A percentile compares a stretch with the other conserved stretches of the same genome.
phyloP scores from a whole-genome alignment of 2,329 filamentous ascomycete species.

The Botrytis aclada region DNA sequence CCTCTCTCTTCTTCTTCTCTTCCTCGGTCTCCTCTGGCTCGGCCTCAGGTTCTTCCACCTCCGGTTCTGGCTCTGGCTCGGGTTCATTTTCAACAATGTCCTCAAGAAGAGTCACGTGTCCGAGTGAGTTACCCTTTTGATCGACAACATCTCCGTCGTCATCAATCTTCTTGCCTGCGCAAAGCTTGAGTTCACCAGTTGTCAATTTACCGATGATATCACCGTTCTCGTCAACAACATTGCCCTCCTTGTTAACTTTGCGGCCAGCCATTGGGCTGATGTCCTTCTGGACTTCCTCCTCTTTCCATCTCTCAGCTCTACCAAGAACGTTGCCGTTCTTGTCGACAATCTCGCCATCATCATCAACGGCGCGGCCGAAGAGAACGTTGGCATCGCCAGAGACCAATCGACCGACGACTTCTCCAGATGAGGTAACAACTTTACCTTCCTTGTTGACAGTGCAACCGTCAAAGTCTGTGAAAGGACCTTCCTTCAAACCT shows the following conservation, averaged over 20 bases:
- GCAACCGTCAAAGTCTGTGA: constrained; percentile 62
- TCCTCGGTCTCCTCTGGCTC: constrained; percentile 55
- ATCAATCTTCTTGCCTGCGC: constrained; percentile 67
- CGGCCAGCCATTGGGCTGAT: constrained; percentile 52
- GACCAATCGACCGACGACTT: constrained; percentile 68
- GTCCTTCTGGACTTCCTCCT: constrained; percentile 51
- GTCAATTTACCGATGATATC: constrained; percentile 65
- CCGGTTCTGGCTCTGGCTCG: constrained; percentile 40
- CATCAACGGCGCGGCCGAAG: constrained; percentile 71
- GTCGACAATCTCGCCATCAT: constrained; percentile 79
- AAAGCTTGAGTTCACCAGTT: constrained; percentile 62
- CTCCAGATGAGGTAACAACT: constrained; percentile 62
- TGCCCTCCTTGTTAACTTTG: constrained; percentile 56
- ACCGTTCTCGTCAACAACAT: constrained; percentile 56
- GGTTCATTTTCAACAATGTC: constrained; percentile 47
- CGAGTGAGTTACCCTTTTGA: constrained; percentile 62
- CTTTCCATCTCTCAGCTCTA: constrained; percentile 57
- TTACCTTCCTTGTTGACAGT: constrained; percentile 68
- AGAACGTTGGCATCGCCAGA: constrained; percentile 71
- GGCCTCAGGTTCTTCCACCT: constrained; percentile 37
- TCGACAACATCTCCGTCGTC: constrained; percentile 70
- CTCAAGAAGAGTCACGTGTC: constrained; percentile 65
- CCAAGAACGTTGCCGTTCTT: constrained; percentile 63
- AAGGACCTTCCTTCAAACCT: constrained; percentile 63
- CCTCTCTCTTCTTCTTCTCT: constrained; percentile 53